Percentiles rank a stretch among this genome's conserved stretches.
These are phyloP conservation scores for Diacronema lutheri DNA, from an alignment of 78 protist genomes.

Conservation along the genomic window DNA sequence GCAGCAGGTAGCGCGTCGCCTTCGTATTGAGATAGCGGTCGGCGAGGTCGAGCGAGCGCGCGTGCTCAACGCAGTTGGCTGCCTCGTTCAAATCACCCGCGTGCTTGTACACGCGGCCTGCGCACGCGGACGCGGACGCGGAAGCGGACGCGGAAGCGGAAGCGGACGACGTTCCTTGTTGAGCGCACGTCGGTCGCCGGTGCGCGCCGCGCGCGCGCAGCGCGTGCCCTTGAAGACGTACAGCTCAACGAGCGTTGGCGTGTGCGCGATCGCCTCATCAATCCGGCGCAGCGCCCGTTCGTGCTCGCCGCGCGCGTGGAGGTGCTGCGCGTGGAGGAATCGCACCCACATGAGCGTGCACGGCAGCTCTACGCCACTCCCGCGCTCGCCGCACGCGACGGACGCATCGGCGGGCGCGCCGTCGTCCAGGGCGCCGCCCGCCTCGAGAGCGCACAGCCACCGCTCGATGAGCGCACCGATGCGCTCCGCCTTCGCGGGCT, in stretches of 20 bases:
- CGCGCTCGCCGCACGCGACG: background rate
- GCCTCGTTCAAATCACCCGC: conserved; percentile 73
- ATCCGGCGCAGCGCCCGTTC: conserved; percentile 40
- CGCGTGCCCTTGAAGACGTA: conserved; percentile 57
- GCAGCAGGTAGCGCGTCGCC: conserved; percentile 52
- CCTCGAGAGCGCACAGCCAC: background rate
- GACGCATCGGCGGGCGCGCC: no score
- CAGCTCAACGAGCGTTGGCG: conserved; percentile 79
- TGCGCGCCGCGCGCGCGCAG: no score
- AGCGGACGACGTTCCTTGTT: background rate
- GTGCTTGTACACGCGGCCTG: conserved; percentile 54
- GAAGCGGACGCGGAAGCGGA: background rate
- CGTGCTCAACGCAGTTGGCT: conserved; percentile 49
- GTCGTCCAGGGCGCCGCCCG: conserved; percentile 14
- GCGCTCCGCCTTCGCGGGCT: conserved; percentile 44
- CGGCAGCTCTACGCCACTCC: background rate
- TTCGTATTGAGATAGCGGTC: conserved; percentile 87
- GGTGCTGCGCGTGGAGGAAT: conserved; percentile 63
- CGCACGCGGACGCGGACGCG: background rate
- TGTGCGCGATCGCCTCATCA: conserved; percentile 70
- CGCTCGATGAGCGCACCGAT: conserved; percentile 40
- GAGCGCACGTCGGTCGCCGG: no score
- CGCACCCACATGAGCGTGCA: conserved; percentile 56
- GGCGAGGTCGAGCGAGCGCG: conserved; percentile 82
- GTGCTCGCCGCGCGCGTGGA: conserved; percentile 29